Evolutionary conservation across 2,329 filamentous ascomycete species (phyloP).

Genomic region (Albifimbria verrucaria): DNA sequence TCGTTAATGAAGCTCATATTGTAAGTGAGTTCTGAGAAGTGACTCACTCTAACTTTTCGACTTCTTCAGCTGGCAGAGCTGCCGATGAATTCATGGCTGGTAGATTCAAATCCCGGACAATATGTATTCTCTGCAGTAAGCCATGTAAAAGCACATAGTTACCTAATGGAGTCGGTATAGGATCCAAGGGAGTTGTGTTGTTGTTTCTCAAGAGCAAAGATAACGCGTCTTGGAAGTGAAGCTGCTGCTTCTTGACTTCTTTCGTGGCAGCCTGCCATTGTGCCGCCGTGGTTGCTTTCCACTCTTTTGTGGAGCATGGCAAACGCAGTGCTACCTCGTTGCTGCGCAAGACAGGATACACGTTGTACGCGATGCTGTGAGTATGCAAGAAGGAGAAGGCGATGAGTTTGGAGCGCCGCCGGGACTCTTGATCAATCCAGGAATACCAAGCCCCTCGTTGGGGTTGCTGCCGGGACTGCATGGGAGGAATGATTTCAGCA

Average conservation of each 20-base stretch:
- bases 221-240: conserved; percentile 33
- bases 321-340: conserved; percentile 32
- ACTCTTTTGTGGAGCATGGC: conserved; percentile 32
- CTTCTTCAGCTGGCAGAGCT: conserved; percentile 28
- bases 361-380: conserved; percentile 35
- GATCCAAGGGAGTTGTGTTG: conserved; percentile 23
- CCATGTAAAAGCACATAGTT: conserved; percentile 36
- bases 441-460: conserved; percentile 18
- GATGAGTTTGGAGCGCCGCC: conserved; percentile 31
- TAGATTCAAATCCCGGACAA: conserved; percentile 32
- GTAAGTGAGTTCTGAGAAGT: no score
- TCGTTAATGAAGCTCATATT: no score
- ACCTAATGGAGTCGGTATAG: conserved; percentile 32
- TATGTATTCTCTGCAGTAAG: conserved; percentile 33
- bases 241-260: conserved; percentile 26
- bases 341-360: conserved; percentile 31
- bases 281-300: conserved; percentile 27
- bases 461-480: not conserved
- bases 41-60: conserved; percentile 32
- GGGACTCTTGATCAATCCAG: conserved; percentile 29
- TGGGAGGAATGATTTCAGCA: not conserved
- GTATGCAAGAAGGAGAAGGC: conserved; percentile 36
- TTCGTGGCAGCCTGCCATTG: conserved; percentile 24
- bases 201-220: conserved; percentile 26
- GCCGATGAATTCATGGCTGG: conserved; percentile 29